Evolutionary conservation across 1,139 yeast species (phyloP), one percentile per base, ranked within the genome.

Genomic region (Yamadazyma oceani): DNA sequence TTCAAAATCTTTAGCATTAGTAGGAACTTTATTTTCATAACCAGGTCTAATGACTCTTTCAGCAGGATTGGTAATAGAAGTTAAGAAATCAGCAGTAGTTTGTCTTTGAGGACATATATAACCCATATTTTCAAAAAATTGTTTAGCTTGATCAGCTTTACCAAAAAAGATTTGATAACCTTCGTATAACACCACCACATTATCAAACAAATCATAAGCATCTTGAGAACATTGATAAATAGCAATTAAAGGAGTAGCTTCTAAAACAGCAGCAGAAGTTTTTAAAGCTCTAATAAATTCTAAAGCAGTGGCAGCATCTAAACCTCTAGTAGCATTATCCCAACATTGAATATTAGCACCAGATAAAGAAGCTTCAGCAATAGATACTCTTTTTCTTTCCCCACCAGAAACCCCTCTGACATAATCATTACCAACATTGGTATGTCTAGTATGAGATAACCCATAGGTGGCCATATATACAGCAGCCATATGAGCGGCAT

Each of bases 251-350:
- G 66, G 62, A 21, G 60, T 53, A 47, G 62, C 60, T 23, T 57
- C 54, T 27, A 54, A 54, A 11, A 41, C 42, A 21, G 40, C 41
- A 3, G 66, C 63, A 26, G 57, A 43, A 17, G 47, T 66, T 32
- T 54, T 53, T 36, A 62, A 47, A 26, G 50, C 48, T 14, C 44
- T 42, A n/a, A 59, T 51, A 19, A 60, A 57, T 34, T 59, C 58
- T 39, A 54, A 48, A 5, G 69, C 60, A 29, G 62, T 57, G 5
- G 54, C 45, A 5, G 97, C 81, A 58, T 92, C 98, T 45, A 92
- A 68, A 0, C 98, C 98, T 0, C 96, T 87, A 0, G 98, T 92
- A 22, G 95, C 95, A 55, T 86, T 95, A 62, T 86, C 95, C 46
- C 86, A 67, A 50, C 85, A 54, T 25, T 57, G 46, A 26, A 58